A percentile compares a stretch with the other conserved stretches of the same genome.
Conservation (phyloP, 225 moss, liverwort and hornwort genomes). For the Bryoerythrophyllum caledonicum region DNA sequence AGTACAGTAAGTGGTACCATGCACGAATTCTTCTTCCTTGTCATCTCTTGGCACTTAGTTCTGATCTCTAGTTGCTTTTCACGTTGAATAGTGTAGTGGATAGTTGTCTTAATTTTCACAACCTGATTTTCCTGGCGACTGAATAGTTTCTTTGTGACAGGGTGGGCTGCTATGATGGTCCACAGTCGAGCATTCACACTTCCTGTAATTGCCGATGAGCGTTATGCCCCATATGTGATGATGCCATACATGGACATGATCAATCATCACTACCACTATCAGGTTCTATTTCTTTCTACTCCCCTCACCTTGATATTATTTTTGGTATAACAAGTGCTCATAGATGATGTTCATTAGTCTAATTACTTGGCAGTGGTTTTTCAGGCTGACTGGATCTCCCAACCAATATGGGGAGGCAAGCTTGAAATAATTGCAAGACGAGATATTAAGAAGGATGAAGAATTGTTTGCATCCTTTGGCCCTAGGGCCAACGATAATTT, state of each 20-base stretch:
- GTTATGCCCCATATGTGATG: constrained; percentile 88
- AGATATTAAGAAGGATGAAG: constrained; percentile 69
- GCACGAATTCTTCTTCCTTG: neutral
- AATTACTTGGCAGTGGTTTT: constrained; percentile 16
- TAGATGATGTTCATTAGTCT: constrained; percentile 13
- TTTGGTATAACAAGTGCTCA: neutral
- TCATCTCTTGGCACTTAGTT: constrained; percentile 21
- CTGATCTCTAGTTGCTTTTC: constrained; percentile 1
- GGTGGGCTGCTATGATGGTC: constrained; percentile 93
- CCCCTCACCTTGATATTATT: constrained; percentile 17
- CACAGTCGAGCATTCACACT: constrained; percentile 98
- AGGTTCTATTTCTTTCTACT: constrained; percentile 47
- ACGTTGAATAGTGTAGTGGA: constrained; percentile 9
- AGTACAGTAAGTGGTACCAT: constrained; percentile 66
- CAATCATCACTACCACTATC: constrained; percentile 93
- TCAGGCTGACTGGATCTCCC: constrained; percentile 94
- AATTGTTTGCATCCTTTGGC: constrained; percentile 92
- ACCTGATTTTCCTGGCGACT: constrained; percentile 6
- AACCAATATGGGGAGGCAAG: constrained; percentile 85
- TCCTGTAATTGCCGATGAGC: constrained; percentile 74
- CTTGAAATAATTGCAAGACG: constrained; percentile 87
- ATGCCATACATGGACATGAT: constrained; percentile 99
- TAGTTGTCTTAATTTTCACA: constrained; percentile 13
- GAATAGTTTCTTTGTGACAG: constrained; percentile 41
- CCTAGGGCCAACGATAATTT: constrained; percentile 93